Evolutionary conservation across 2,329 filamentous ascomycete species (phyloP).

Genomic region (Cladophialophora carrionii): DNA sequence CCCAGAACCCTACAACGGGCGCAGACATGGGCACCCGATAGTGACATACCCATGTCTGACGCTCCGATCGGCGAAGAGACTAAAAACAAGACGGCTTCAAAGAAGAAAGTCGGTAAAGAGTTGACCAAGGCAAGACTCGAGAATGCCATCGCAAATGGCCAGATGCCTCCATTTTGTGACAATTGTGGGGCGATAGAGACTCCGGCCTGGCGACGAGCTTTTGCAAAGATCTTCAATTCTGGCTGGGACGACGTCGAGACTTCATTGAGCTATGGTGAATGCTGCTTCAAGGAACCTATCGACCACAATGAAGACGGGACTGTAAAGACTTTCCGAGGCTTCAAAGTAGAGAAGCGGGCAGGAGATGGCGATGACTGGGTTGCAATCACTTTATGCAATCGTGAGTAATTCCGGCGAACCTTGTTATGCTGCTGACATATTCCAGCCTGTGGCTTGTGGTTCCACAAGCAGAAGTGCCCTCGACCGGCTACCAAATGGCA

Average conservation of each 20-base stretch:
- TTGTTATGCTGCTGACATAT: constrained; percentile 36
- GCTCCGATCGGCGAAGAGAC: constrained; percentile 44
- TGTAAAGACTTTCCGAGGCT: constrained; percentile 69
- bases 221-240: constrained; percentile 73
- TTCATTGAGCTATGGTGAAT: constrained; percentile 70
- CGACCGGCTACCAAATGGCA: constrained; percentile 84
- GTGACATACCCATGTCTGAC: constrained; percentile 50
- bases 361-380: constrained; percentile 69
- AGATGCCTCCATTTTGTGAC: constrained; percentile 83
- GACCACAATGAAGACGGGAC: constrained; percentile 65
- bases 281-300: constrained; percentile 73
- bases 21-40: constrained; percentile 51
- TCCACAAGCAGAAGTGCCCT: constrained; percentile 83
- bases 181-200: constrained; percentile 97
- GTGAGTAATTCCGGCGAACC: constrained; percentile 54
- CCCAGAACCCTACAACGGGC: constrained; percentile 49
- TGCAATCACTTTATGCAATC: constrained; percentile 83
- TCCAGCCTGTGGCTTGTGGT: constrained; percentile 86
- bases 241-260: constrained; percentile 70
- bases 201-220: constrained; percentile 93
- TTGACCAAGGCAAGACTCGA: constrained; percentile 61
- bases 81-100: constrained; percentile 56
- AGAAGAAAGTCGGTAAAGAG: constrained; percentile 69
- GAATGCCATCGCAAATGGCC: constrained; percentile 70
- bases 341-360: constrained; percentile 75